A percentile compares a stretch with the other conserved stretches of the same genome.
Conservation (phyloP, 805 yeast species). For the Hanseniaspora nectarophila region DNA sequence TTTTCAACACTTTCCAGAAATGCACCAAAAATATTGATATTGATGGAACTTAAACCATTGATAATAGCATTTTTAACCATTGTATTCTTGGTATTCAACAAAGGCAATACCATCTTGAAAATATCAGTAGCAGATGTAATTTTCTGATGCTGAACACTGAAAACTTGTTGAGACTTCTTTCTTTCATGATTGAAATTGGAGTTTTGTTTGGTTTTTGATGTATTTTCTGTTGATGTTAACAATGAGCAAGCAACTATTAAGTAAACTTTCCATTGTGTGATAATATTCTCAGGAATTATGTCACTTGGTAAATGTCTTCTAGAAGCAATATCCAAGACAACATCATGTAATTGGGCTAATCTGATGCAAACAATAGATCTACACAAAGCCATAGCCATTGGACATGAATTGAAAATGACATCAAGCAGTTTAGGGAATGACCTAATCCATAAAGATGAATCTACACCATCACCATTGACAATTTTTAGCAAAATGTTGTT, state of each 20-base stretch:
- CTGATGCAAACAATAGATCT: slow-evolving; percentile 83
- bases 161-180: slow-evolving; percentile 65
- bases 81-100: slow-evolving; percentile 56
- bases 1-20: slow-evolving; percentile 65
- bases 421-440: slow-evolving; percentile 65
- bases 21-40: slow-evolving; percentile 76
- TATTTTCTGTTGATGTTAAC: slow-evolving; percentile 55
- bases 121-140: slow-evolving; percentile 87
- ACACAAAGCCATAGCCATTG: slow-evolving; percentile 86
- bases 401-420: slow-evolving; percentile 65
- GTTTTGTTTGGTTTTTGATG: slow-evolving; percentile 38
- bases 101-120: slow-evolving; percentile 75
- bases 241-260: slow-evolving; percentile 86
- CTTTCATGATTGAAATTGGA: slow-evolving; percentile 51
- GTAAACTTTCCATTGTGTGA: slow-evolving; percentile 81
- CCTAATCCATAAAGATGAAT: slow-evolving; percentile 91
- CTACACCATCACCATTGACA: slow-evolving; percentile 90
- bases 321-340: slow-evolving; percentile 45
- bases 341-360: slow-evolving; percentile 72
- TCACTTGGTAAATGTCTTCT: slow-evolving; percentile 19
- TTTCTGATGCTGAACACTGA: slow-evolving; percentile 76
- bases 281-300: slow-evolving; percentile 54
- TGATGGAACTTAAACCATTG: slow-evolving; percentile 78
- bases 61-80: slow-evolving; percentile 75
- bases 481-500: slow-evolving; percentile 59